phyloP scores from a whole-genome alignment of 306 rosid species.

The Argentina anserina region DNA sequence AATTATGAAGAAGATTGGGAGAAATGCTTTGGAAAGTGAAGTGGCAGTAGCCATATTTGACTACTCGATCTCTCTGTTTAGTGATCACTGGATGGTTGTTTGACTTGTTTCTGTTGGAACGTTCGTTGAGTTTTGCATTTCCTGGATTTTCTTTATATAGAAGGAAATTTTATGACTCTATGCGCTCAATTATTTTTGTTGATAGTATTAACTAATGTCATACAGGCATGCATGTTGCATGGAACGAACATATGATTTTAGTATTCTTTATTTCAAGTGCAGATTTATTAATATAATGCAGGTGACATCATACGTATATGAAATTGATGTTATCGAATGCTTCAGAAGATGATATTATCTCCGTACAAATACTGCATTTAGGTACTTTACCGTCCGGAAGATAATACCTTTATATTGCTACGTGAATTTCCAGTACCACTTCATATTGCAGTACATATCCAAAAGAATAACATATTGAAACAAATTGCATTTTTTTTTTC shows the following conservation, averaged over 20 bases:
- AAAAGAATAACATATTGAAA: background rate
- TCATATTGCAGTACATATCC: background rate
- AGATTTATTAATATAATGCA: background rate
- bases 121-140: background rate
- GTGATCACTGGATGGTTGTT: background rate
- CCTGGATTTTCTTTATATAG: background rate
- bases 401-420: background rate
- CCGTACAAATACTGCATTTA: background rate
- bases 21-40: slow-evolving; percentile 10
- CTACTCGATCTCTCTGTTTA: background rate
- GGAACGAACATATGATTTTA: background rate
- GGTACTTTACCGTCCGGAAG: background rate
- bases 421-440: background rate
- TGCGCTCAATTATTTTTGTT: background rate
- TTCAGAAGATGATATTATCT: background rate
- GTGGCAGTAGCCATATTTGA: slow-evolving; percentile 24
- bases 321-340: background rate
- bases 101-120: background rate
- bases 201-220: background rate
- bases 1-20: slow-evolving; percentile 26
- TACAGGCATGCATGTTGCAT: background rate
- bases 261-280: background rate
- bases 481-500: background rate
- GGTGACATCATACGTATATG: background rate
- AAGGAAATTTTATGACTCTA: background rate